Conservation (phyloP, 805 yeast species). For the Ogataea wickerhamii region DNA sequence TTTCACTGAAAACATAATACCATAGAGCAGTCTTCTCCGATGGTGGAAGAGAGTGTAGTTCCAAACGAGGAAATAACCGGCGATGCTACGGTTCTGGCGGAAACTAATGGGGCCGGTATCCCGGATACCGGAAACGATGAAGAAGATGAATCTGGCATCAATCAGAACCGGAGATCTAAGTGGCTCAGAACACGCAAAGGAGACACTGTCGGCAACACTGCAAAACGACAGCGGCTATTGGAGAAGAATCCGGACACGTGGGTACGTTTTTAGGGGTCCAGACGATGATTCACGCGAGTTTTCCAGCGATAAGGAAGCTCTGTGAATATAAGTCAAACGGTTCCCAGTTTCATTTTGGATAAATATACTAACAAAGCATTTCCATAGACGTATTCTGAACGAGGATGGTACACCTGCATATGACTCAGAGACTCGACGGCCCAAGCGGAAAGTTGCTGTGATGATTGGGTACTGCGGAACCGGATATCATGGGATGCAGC, state of each 20-base stretch:
- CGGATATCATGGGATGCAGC: conserved; percentile 95
- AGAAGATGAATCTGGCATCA: conserved; percentile 1
- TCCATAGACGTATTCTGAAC: conserved; percentile 45
- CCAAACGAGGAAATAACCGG: too few species aligned
- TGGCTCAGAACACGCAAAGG: conserved; percentile 28
- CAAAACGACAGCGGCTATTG: conserved; percentile 30
- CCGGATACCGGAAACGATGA: conserved; percentile 3
- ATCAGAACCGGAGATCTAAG: conserved; percentile 7
- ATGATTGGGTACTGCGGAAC: conserved; percentile 94
- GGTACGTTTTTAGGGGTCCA: conserved; percentile 42
- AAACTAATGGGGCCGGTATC: neutral
- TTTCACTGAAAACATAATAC: too few species aligned
- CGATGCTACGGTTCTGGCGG: conserved; percentile 1
- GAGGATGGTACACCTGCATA: conserved; percentile 60
- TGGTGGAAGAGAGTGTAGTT: too few species aligned
- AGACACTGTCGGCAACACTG: conserved; percentile 24
- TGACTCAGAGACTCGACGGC: conserved; percentile 54
- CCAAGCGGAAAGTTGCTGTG: conserved; percentile 87
- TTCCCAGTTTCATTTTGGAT: too few species aligned
- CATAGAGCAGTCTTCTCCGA: too few species aligned
- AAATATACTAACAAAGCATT: conserved; percentile 1
- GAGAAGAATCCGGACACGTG: conserved; percentile 44
- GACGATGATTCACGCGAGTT: neutral
- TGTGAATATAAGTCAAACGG: too few species aligned
- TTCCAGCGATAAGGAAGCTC: too few species aligned